Conservation (phyloP, 768 basidiomycete species). For the Boletus insuetus region DNA sequence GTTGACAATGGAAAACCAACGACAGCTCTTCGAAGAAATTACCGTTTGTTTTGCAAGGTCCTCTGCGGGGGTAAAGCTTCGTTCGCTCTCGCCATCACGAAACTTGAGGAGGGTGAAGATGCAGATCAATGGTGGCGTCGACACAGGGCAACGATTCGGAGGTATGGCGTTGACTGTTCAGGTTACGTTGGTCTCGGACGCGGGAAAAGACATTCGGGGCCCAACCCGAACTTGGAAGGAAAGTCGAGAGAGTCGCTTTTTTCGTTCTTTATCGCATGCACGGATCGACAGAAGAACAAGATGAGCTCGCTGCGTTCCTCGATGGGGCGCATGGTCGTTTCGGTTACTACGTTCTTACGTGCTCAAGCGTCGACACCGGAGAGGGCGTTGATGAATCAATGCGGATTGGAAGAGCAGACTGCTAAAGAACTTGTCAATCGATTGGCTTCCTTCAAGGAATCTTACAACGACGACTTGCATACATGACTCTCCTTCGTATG, state of each 20-base stretch:
- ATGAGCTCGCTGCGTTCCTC: slow-evolving; percentile 7
- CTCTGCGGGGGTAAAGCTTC: slow-evolving; percentile 27
- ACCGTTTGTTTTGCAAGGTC: slow-evolving; percentile 25
- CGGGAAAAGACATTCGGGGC: slow-evolving; percentile 17
- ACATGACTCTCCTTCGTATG: neutral
- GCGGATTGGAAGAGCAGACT: slow-evolving; percentile 17
- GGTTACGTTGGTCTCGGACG: slow-evolving; percentile 36
- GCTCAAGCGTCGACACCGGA: slow-evolving; percentile 8
- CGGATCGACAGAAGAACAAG: slow-evolving; percentile 10
- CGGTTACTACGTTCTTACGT: slow-evolving; percentile 7
- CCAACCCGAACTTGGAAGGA: slow-evolving; percentile 21
- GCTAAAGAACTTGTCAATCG: slow-evolving; percentile 20
- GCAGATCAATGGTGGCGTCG: slow-evolving; percentile 36
- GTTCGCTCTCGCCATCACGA: slow-evolving; percentile 30
- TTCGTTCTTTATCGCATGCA: slow-evolving; percentile 14
- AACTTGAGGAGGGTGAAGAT: slow-evolving; percentile 24
- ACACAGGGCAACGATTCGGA: slow-evolving; percentile 17
- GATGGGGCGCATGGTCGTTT: slow-evolving; percentile 3
- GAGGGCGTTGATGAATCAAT: slow-evolving; percentile 16
- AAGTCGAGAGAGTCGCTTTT: slow-evolving; percentile 26
- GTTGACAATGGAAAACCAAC: slow-evolving; percentile 28
- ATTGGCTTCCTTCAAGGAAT: slow-evolving; percentile 2
- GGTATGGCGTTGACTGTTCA: slow-evolving; percentile 16
- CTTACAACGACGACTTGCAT: neutral
- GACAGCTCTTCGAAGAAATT: slow-evolving; percentile 25